phyloP scores from a whole-genome alignment of 768 basidiomycete genomes.

The Inosperma sp. region DNA sequence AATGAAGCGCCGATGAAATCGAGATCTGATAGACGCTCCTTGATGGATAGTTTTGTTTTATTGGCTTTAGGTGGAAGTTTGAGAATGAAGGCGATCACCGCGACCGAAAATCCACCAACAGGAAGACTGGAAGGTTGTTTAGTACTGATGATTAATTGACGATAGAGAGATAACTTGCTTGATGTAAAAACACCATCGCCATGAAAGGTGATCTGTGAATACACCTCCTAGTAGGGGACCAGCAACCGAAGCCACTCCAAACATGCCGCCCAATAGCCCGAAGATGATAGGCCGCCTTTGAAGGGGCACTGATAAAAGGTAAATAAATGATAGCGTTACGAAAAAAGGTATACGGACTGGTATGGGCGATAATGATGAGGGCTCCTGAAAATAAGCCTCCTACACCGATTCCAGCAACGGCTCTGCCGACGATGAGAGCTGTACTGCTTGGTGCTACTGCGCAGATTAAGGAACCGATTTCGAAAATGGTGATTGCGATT shows the following conservation, averaged over 20 bases:
- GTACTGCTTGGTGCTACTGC: slow-evolving; percentile 27
- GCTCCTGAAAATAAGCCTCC: slow-evolving; percentile 18
- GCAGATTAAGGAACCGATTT: slow-evolving; percentile 31
- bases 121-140: slow-evolving; percentile 8
- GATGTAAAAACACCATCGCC: slow-evolving; percentile 28
- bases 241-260: slow-evolving; percentile 32
- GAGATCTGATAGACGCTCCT: slow-evolving; percentile 22
- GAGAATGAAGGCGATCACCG: slow-evolving; percentile 17
- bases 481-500: slow-evolving; percentile 17
- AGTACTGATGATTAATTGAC: neutral
- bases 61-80: slow-evolving; percentile 15
- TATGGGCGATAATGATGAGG: slow-evolving; percentile 18
- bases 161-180: slow-evolving; percentile 1
- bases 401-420: slow-evolving; percentile 21
- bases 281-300: slow-evolving; percentile 18
- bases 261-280: slow-evolving; percentile 27
- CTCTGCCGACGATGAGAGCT: slow-evolving; percentile 22
- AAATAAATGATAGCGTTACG: neutral
- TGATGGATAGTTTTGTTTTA: neutral
- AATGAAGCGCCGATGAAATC: slow-evolving; percentile 39
- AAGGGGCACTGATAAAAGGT: slow-evolving; percentile 11
- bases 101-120: slow-evolving; percentile 11
- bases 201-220: slow-evolving; percentile 27
- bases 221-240: slow-evolving; percentile 34
- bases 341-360: neutral